These are phyloP conservation scores for Lachnellula occidentalis DNA, from an alignment of 2,329 filamentous ascomycete genomes.

Conservation along the genomic window DNA sequence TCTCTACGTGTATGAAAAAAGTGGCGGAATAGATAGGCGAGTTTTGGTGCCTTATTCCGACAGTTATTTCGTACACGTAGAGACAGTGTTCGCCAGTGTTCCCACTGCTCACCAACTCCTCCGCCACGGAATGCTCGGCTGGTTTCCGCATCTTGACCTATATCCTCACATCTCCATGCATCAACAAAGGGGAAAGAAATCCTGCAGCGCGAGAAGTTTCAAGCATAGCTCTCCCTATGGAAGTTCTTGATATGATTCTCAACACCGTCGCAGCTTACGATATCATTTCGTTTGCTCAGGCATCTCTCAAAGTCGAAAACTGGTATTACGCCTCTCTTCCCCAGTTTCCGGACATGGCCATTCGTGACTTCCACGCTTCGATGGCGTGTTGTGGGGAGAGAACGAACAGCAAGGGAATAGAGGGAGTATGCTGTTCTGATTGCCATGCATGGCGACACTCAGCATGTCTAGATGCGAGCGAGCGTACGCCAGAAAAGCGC, in stretches of 20 bases:
- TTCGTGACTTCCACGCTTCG: slow-evolving; percentile 3
- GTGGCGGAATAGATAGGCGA: too few species aligned
- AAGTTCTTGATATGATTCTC: slow-evolving; percentile 4
- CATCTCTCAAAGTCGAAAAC: slow-evolving; percentile 1
- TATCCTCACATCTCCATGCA: slow-evolving; percentile 1
- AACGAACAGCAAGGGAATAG: neutral
- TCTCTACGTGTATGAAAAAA: too few species aligned
- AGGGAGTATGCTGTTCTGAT: slow-evolving; percentile 7
- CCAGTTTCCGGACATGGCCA: slow-evolving; percentile 1
- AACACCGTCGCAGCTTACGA: slow-evolving; percentile 1
- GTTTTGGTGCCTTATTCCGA: too few species aligned
- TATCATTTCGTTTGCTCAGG: slow-evolving; percentile 6
- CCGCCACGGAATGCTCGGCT: slow-evolving; percentile 3
- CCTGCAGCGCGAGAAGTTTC: slow-evolving; percentile 3
- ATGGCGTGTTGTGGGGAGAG: slow-evolving; percentile 7
- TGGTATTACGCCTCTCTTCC: slow-evolving; percentile 7
- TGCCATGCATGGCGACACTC: slow-evolving; percentile 8
- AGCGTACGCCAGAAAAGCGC: slow-evolving; percentile 1
- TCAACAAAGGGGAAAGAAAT: slow-evolving; percentile 1
- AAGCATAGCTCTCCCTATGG: slow-evolving; percentile 1
- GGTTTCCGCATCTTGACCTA: slow-evolving; percentile 6
- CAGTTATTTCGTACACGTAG: too few species aligned
- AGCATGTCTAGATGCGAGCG: slow-evolving; percentile 4
- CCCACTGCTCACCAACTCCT: slow-evolving; percentile 3
- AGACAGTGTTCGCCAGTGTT: slow-evolving; percentile 4